These are phyloP conservation scores for Oryza officinalis DNA, from an alignment of 176 grass and related monocot species.

Conservation along the genomic window DNA sequence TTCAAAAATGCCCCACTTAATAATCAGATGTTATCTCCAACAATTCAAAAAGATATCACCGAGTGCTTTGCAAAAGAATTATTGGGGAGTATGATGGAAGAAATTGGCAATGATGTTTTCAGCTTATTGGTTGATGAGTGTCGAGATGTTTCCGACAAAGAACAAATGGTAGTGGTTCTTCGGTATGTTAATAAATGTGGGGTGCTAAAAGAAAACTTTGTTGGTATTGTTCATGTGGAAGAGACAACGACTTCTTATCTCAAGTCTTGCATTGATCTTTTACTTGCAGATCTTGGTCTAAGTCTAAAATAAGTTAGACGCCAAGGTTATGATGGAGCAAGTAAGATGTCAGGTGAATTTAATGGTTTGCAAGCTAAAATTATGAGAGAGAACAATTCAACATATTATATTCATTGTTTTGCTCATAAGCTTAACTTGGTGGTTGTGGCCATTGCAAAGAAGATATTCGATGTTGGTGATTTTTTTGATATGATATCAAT, in stretches of 20 bases:
- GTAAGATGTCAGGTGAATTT: not conserved
- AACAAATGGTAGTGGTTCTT: not conserved
- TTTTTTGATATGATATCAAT: slow-evolving; percentile 3
- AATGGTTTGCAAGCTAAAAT: slow-evolving; percentile 5
- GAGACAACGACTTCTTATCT: not conserved
- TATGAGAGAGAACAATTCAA: not conserved
- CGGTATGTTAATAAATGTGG: not conserved
- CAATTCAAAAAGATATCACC: not conserved
- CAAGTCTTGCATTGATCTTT: not conserved
- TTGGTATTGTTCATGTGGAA: not conserved
- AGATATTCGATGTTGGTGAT: not conserved
- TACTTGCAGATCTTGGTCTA: not conserved
- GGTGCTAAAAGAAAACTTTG: not conserved
- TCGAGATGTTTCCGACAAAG: not conserved
- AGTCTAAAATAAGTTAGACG: not conserved
- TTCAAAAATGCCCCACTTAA: not conserved
- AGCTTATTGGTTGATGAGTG: not conserved
- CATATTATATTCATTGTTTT: not conserved
- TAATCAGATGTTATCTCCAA: not conserved
- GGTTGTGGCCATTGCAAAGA: not conserved
- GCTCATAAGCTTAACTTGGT: not conserved
- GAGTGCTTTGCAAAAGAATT: not conserved
- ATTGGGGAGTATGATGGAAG: no score
- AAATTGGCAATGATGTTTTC: no score
- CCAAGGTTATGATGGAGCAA: not conserved